Evolutionary conservation across 805 yeast genomes (phyloP), one percentile per base, ranked within the genome.

Genomic region (Candida sphagnicola): DNA sequence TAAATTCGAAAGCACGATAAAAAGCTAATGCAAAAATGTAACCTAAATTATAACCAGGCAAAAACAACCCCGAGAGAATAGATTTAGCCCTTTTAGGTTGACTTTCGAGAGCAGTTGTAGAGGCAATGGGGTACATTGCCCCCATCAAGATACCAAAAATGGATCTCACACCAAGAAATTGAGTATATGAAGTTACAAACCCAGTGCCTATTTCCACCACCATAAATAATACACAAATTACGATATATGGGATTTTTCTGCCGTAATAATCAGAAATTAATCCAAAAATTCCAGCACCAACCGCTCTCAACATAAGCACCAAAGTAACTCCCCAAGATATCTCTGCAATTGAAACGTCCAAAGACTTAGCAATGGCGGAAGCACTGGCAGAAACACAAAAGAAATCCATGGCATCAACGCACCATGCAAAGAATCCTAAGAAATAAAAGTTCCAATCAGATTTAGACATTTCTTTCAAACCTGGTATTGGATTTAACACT

Each of bases 311-410:
- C 86, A 82, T 82, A 19, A 82, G 70, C 33, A 81, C 88, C 44
- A 81, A 64, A 10, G 87, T 80, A 45, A 83, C 73, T 35, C 87
- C 89, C 85, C 86, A 82, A 8, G 87, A 77, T 48, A 83, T 69
- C 34, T 72, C 74, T 17, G 67, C 63, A 18, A 75, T 68, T 1
- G 66, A 38, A 6, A 58, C 62, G 31, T 63, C 65, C 37, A 82
- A 70, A 2, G 72, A 51, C 28, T 55, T 49, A 21, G 86, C 82
- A 37, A 83, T 66, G 2, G 64, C 56, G 1, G 72, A 41, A 3
- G 75, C 80, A 38, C 78, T 73, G 34, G 80, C 67, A 10, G 83
- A 72, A 8, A 79, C 81, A 19, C 77, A 62, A 53, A 83, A 83
- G 60, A 79, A 83, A 50, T 82, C 89, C 56, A 82, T 74, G 2